phyloP scores from a whole-genome alignment of 2,329 filamentous ascomycete species.

The Aspergillus ruber region DNA sequence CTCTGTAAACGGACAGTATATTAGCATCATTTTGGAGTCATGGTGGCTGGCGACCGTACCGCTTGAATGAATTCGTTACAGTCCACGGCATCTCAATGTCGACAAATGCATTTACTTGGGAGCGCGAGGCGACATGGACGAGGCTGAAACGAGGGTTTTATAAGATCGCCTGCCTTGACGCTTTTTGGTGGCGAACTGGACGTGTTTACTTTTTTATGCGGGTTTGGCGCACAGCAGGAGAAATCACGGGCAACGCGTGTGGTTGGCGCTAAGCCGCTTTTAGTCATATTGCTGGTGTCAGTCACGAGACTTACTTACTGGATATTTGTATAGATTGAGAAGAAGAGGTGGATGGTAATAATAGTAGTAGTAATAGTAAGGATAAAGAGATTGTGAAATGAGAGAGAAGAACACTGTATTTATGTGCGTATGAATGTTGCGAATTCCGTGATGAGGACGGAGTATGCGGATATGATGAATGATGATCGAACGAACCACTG shows the following conservation, averaged over 20 bases:
- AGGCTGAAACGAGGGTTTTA: not conserved
- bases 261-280: constrained; percentile 20
- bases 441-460: not conserved
- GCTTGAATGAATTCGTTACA: constrained; percentile 47
- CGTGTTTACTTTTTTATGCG: constrained; percentile 6
- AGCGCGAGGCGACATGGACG: not conserved
- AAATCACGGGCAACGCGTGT: constrained; percentile 13
- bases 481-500: not conserved
- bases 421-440: too few species aligned
- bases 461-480: not conserved
- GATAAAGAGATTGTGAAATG: not conserved
- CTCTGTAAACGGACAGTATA: constrained; percentile 25
- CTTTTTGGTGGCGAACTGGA: not conserved
- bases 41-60: constrained; percentile 24
- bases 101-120: constrained; percentile 2
- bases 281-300: constrained; percentile 18
- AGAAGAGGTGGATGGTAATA: not conserved
- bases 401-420: not conserved
- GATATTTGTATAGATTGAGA: not conserved
- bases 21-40: constrained; percentile 2
- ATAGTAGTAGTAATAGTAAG: not conserved
- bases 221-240: constrained; percentile 7
- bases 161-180: not conserved
- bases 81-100: constrained; percentile 43
- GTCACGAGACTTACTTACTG: not conserved